Base-by-base conservation (phyloP, 163 green algal genomes). In the Picocystis sp. region DNA sequence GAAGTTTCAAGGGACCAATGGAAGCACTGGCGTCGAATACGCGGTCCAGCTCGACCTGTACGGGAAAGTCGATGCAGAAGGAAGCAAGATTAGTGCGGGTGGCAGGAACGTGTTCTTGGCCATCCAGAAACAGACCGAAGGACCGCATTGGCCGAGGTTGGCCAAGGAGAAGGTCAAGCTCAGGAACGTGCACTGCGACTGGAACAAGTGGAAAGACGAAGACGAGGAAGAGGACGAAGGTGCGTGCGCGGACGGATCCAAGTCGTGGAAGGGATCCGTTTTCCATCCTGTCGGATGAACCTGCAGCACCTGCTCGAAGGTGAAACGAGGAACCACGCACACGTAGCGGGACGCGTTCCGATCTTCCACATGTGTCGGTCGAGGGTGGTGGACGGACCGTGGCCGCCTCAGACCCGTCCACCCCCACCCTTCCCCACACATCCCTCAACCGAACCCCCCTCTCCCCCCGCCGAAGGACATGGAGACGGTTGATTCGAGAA, bases 161-260 rank as follows among this genome's bases (percentile, higher is more conserved):
- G 76, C 79, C 9, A 81, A 83, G 61, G 71, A 77, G 44, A 76
- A 86, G 66, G 70, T 86, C 58, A 86, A 87, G 62, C 66, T 53
- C 35, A 23, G 34, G 2, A 48, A 53, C 59, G 61, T 52, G 17
- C 62, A 71, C 45, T 61, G 75, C 33, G 78, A 88, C 66, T 92
- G 81, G 81, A 62, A 79, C 53, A 83, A 84, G 59, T 88, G 76
- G 70, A 66, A 81, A 35, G 74, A 82, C 53, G 56, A 62, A 25
- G 68, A 78, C 70, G 81, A 92, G 45, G 81, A 84, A 45, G 80
- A 81, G 51, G 81, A 83, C 11, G 70, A 68, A 11, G 56, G 52
- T 14, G 55, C 29, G 29, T 38, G 29, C 29, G 29, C 29, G 8
- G 8, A 11, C 8, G 5, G 29, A 38, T 38, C 29, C 29, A 8